Conservation (phyloP, 2,329 filamentous ascomycete species). For the Amauroascus niger region DNA sequence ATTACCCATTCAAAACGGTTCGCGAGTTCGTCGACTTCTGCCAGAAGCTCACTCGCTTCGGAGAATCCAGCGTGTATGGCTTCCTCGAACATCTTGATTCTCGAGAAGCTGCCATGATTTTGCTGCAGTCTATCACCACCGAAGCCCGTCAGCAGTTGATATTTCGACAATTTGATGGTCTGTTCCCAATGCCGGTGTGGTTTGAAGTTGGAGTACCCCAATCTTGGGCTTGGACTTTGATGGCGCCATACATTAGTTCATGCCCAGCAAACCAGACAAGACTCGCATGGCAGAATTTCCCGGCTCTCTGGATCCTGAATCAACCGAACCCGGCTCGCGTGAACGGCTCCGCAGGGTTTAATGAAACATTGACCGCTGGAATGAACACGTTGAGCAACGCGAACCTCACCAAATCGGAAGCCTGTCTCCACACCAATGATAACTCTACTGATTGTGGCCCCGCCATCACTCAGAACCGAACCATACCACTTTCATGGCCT, state of each 20-base stretch:
- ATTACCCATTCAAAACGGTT: conserved; percentile 67
- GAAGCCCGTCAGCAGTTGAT: conserved; percentile 76
- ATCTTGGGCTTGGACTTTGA: conserved; percentile 72
- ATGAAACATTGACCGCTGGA: conserved; percentile 48
- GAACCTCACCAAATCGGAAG: conserved; percentile 37
- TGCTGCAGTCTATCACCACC: conserved; percentile 66
- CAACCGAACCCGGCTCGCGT: conserved; percentile 64
- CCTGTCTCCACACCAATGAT: conserved; percentile 48
- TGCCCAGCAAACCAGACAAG: conserved; percentile 65
- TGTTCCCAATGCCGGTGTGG: conserved; percentile 75
- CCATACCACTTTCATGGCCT: conserved; percentile 61
- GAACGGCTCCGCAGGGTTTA: conserved; percentile 45
- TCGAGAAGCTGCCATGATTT: conserved; percentile 60
- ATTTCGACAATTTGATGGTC: conserved; percentile 73
- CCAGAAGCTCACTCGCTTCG: conserved; percentile 71
- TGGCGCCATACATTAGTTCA: conserved; percentile 69
- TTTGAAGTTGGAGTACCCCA: conserved; percentile 71
- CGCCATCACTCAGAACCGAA: conserved; percentile 59
- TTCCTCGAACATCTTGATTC: conserved; percentile 70
- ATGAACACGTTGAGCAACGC: conserved; percentile 30
- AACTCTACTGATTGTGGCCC: conserved; percentile 47
- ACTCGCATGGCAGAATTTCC: conserved; percentile 78
- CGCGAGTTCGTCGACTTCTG: conserved; percentile 73
- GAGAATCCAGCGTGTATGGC: conserved; percentile 70
- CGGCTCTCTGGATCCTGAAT: conserved; percentile 60